These are phyloP conservation scores for Acorus calamus DNA, from an alignment of 106 monocot genomes.

Conservation along the genomic window DNA sequence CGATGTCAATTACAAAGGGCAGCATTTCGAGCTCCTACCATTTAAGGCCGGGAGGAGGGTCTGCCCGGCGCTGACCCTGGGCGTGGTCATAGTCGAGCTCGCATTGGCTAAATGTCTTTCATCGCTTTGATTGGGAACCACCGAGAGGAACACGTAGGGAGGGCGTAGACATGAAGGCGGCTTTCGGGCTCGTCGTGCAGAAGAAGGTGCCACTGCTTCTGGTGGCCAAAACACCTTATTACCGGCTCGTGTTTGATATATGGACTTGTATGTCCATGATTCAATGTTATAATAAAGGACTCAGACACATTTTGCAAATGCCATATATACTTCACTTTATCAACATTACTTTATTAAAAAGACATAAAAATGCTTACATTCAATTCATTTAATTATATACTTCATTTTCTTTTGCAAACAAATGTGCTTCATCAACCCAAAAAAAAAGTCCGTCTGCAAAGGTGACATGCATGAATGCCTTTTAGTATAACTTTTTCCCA, in stretches of 20 bases:
- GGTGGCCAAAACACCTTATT: neutral
- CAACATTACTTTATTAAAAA: too few species aligned
- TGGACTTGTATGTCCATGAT: neutral
- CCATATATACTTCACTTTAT: neutral
- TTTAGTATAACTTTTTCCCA: too few species aligned
- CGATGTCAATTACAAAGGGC: constrained; percentile 11
- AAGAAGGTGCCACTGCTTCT: constrained; percentile 1
- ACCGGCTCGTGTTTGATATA: neutral
- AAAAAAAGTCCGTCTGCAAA: too few species aligned
- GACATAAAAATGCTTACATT: too few species aligned
- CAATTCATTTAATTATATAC: too few species aligned
- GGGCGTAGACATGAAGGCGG: constrained; percentile 17
- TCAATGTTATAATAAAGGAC: neutral
- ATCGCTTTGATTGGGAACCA: constrained; percentile 12
- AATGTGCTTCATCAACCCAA: too few species aligned
- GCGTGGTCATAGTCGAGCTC: neutral
- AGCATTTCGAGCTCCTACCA: constrained; percentile 13
- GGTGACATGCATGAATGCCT: too few species aligned
- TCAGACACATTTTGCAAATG: neutral
- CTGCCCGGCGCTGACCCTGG: constrained; percentile 15
- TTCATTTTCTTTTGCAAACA: too few species aligned
- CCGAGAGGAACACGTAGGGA: neutral
- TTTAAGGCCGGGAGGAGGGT: constrained; percentile 17
- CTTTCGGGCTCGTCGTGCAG: neutral
- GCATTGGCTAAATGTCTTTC: constrained; percentile 3